Evolutionary conservation across 768 basidiomycete genomes (phyloP).

Genomic region (Infundibulicybe gibba): DNA sequence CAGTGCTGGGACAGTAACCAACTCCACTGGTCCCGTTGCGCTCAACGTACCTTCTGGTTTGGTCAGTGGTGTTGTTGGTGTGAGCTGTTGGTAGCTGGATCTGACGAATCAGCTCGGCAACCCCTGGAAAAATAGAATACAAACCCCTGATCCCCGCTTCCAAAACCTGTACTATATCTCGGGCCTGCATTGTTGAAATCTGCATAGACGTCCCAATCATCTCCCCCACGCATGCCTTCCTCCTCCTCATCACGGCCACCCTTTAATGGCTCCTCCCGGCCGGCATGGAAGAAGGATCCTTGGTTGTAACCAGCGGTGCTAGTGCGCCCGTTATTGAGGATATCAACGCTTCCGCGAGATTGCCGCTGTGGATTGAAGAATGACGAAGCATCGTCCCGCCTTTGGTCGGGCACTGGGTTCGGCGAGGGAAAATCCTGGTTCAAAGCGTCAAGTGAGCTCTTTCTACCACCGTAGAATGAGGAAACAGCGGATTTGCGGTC

Average conservation of each 20-base stretch:
- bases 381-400: conserved; percentile 65
- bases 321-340: conserved; percentile 31
- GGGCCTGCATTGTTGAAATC: conserved; percentile 90
- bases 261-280: conserved; percentile 74
- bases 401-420: conserved; percentile 19
- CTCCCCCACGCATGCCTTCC: conserved; percentile 32
- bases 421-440: conserved; percentile 45
- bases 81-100: conserved; percentile 43
- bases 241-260: conserved; percentile 74
- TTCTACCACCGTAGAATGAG: conserved; percentile 71
- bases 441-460: conserved; percentile 58
- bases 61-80: conserved; percentile 28
- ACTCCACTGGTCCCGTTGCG: conserved; percentile 59
- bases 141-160: conserved; percentile 43
- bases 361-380: conserved; percentile 53
- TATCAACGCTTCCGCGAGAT: conserved; percentile 47
- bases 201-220: conserved; percentile 78
- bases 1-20: conserved; percentile 89
- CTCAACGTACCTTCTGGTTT: conserved; percentile 33
- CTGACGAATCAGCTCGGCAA: not conserved
- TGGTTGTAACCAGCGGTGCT: conserved; percentile 71
- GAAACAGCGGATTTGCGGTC: conserved; percentile 79
- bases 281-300: conserved; percentile 62
- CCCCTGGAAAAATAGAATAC: conserved; percentile 11
- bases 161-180: conserved; percentile 65